Percentiles rank a stretch among this genome's conserved stretches.
phyloP scores from a whole-genome alignment of 2,329 filamentous ascomycete genomes.

The Alternaria gaisen region DNA sequence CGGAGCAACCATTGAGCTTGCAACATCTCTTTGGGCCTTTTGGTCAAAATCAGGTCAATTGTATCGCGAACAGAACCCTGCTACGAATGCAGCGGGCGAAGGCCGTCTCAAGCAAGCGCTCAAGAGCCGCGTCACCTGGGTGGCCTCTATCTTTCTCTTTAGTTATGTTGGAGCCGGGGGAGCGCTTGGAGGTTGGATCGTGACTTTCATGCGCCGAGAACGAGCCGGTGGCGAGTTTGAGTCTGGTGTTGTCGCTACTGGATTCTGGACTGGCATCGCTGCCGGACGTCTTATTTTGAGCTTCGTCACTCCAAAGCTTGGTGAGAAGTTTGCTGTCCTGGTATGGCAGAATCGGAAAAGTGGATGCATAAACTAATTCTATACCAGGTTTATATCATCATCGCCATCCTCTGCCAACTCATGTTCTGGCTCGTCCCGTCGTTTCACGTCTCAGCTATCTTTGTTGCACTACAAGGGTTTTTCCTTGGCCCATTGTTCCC shows the following conservation, averaged over 20 bases:
- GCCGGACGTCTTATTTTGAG: constrained; percentile 74
- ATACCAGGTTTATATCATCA: constrained; percentile 64
- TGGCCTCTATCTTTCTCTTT: constrained; percentile 74
- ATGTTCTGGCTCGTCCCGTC: constrained; percentile 81
- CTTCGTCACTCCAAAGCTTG: constrained; percentile 75
- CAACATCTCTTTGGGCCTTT: constrained; percentile 63
- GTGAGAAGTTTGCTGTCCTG: constrained; percentile 67
- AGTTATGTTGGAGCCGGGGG: constrained; percentile 81
- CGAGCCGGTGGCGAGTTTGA: constrained; percentile 72
- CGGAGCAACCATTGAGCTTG: constrained; percentile 64
- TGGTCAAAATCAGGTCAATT: constrained; percentile 66
- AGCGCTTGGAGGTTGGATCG: constrained; percentile 78
- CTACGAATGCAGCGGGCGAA: constrained; percentile 50
- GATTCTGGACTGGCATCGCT: constrained; percentile 84
- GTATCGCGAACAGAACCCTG: constrained; percentile 61
- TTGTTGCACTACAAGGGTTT: constrained; percentile 76
- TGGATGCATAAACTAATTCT: constrained; percentile 37
- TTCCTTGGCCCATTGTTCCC: constrained; percentile 82
- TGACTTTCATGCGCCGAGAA: constrained; percentile 81
- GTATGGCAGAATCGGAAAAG: constrained; percentile 51
- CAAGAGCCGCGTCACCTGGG: constrained; percentile 67
- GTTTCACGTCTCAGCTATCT: constrained; percentile 74
- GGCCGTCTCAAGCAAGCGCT: constrained; percentile 60
- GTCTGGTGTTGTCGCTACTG: constrained; percentile 75
- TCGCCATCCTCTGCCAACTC: constrained; percentile 69